Percentiles rank a stretch among this genome's conserved stretches.
Conservation (phyloP, 805 yeast genomes). For the Torulaspora microellipsoides region DNA sequence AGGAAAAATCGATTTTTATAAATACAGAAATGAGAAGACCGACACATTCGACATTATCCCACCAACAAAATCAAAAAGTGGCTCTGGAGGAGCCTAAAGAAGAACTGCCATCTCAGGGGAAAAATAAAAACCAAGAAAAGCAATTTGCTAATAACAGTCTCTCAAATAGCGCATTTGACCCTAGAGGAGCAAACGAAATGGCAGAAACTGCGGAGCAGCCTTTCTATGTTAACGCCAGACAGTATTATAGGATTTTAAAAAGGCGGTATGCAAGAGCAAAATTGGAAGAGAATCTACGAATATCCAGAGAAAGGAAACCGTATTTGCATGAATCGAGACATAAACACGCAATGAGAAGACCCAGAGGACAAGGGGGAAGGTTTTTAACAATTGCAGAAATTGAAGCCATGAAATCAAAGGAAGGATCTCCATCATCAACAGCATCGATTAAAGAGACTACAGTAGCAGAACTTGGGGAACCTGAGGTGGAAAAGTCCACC, state of each 20-base stretch:
- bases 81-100: too few relatives aligned
- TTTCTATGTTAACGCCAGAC: conserved; percentile 95
- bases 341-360: conserved; percentile 98
- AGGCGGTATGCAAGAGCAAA: conserved; percentile 91
- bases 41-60: too few relatives aligned
- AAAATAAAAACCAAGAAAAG: too few relatives aligned
- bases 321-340: conserved; percentile 95
- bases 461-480: neutral
- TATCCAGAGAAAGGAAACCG: conserved; percentile 86
- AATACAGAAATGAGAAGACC: too few relatives aligned
- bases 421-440: conserved; percentile 10
- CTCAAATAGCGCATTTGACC: too few relatives aligned
- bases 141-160: too few relatives aligned
- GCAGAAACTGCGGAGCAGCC: conserved; percentile 68
- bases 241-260: conserved; percentile 89
- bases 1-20: too few relatives aligned
- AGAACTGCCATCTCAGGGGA: too few relatives aligned
- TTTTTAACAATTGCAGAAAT: conserved; percentile 89
- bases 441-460: conserved; percentile 4
- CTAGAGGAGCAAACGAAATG: conserved; percentile 1
- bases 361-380: conserved; percentile 98
- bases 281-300: conserved; percentile 81
- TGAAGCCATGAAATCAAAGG: conserved; percentile 47
- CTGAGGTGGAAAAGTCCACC: conserved; percentile 4
- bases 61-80: too few relatives aligned